Evolutionary conservation across 805 yeast species (phyloP).

Genomic region (Wickerhamiella kurtzmanii): DNA sequence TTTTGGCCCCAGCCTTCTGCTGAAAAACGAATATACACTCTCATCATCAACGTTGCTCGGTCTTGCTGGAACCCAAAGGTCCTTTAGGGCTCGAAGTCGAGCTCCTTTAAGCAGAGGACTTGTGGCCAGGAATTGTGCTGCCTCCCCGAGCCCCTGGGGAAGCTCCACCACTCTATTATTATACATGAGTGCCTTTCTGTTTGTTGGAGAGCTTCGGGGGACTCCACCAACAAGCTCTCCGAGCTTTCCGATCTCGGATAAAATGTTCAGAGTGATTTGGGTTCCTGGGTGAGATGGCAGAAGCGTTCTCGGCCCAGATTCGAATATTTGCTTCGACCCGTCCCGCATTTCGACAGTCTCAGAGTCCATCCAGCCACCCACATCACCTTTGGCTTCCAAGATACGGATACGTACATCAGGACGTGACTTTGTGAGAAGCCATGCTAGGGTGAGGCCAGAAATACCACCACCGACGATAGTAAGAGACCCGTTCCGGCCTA

Average conservation of each 20-base stretch:
- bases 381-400: slow-evolving; percentile 39
- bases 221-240: slow-evolving; percentile 44
- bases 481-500: slow-evolving; percentile 30
- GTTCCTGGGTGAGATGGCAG: slow-evolving; percentile 72
- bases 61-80: slow-evolving; percentile 22
- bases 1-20: slow-evolving; percentile 52
- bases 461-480: slow-evolving; percentile 83
- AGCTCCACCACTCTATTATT: slow-evolving; percentile 21
- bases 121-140: slow-evolving; percentile 15
- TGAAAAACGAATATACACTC: slow-evolving; percentile 50
- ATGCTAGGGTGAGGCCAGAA: slow-evolving; percentile 52
- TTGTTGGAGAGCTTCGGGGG: slow-evolving; percentile 44
- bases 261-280: slow-evolving; percentile 18
- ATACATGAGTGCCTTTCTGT: slow-evolving; percentile 52
- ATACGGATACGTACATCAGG: slow-evolving; percentile 62
- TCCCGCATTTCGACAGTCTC: slow-evolving; percentile 8
- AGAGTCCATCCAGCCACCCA: slow-evolving; percentile 67
- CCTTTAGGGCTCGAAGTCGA: slow-evolving; percentile 39
- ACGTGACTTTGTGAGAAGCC: slow-evolving; percentile 42
- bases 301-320: slow-evolving; percentile 85
- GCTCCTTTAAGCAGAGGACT: slow-evolving; percentile 32
- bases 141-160: slow-evolving; percentile 18
- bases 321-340: slow-evolving; percentile 33
- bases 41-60: slow-evolving; percentile 39
- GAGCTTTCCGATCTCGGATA: slow-evolving; percentile 32